Percentiles rank a stretch among this genome's conserved stretches.
Evolutionary conservation across 2,329 filamentous ascomycete genomes (phyloP).

Genomic region (Chaetomiaceae sp.): DNA sequence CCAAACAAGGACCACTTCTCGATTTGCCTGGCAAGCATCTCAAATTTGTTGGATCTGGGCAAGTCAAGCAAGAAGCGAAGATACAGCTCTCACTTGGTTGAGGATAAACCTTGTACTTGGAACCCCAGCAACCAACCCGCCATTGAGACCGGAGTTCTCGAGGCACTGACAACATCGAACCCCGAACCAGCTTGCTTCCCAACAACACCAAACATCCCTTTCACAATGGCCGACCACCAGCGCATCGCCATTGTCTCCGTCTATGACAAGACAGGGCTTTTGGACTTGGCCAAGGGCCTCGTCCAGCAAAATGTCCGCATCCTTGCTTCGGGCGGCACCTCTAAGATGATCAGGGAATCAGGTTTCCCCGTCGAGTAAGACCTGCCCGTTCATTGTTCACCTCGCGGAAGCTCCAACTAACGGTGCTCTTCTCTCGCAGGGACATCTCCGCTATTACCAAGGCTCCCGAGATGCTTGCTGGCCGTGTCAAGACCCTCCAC

Average conservation of each 20-base stretch:
- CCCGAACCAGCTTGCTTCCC: conserved; percentile 4
- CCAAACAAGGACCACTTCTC: no score
- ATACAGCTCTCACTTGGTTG: neutral
- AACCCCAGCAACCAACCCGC: conserved; percentile 3
- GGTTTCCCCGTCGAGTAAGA: conserved; percentile 89
- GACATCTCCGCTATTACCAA: conserved; percentile 97
- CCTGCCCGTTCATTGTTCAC: neutral
- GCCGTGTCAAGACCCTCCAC: conserved; percentile 84
- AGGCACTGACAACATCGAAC: conserved; percentile 7
- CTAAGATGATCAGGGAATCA: conserved; percentile 94
- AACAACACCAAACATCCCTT: conserved; percentile 12
- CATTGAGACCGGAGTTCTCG: neutral
- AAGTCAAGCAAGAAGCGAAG: no score
- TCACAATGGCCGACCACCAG: conserved; percentile 40
- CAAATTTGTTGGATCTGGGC: no score
- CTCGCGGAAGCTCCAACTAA: conserved; percentile 1
- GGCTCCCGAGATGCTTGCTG: conserved; percentile 93
- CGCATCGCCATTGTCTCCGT: conserved; percentile 89
- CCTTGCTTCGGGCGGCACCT: conserved; percentile 89
- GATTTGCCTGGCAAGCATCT: no score
- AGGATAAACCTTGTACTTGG: conserved; percentile 5
- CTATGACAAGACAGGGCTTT: conserved; percentile 95
- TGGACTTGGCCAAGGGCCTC: conserved; percentile 88
- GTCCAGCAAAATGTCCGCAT: conserved; percentile 86
- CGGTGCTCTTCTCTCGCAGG: conserved; percentile 42